Base-by-base conservation (phyloP, 2,329 filamentous ascomycete species). In the Nothophaeocryptopus gaeumannii region DNA sequence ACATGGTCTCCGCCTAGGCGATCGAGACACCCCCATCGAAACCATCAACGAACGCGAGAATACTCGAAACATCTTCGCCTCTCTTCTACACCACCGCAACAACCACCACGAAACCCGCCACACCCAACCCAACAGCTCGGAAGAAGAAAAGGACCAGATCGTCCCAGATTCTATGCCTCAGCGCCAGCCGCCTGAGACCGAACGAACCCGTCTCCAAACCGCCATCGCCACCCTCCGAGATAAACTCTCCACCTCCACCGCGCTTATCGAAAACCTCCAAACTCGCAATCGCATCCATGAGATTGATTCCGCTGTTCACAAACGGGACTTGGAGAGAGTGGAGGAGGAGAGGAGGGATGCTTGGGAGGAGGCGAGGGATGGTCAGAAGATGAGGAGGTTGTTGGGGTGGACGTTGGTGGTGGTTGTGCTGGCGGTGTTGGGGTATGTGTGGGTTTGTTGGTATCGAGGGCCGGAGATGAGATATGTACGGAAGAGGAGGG, bases 31-130 rank as follows among this genome's bases (percentile, higher is more conserved):
- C 5, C 42, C 42, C 5, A 36, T 33, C 32, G 32, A 16, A 31
- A 34, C 35, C n/a, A 26, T 36, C 8, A 45, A 45, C 30, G 32
- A 34, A 8, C 42, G 42, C 11, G 42, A 45, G 34, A 45, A 45
- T 15, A n/a, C 36, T 37, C 42, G 42, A 14, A 45, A 37, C 13
- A n/a, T 45, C 12, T 34, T 36, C 29, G 33, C 42, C 5, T 16
- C 34, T 9, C 26, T 36, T 32, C 11, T 34, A 8, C n/a, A 44
- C 12, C 20, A 7, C 7, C 20, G 20, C 20, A 26, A 26, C 20
- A 26, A 26, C n/a, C n/a, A n/a, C n/a, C n/a, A n/a, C n/a, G n/a
- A n/a, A n/a, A n/a, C n/a, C n/a, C n/a, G n/a, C n/a, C n/a, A n/a
- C n/a, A n/a, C n/a, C n/a, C n/a, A n/a, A n/a, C n/a, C n/a, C n/a